phyloP scores from a whole-genome alignment of 2,329 filamentous ascomycete genomes.

The Eurotiales sp. region DNA sequence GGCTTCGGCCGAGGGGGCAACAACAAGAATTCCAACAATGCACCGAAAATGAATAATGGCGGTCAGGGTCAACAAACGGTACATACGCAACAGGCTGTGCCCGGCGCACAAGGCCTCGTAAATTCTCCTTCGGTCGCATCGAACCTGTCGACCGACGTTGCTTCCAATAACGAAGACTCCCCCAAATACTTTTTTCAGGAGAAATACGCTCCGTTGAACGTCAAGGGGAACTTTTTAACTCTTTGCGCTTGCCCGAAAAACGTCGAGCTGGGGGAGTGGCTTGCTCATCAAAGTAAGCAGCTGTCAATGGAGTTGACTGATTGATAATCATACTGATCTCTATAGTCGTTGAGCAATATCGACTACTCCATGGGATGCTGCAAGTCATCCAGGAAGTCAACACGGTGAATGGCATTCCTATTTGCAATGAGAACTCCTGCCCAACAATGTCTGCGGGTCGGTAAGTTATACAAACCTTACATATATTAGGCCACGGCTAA shows the following conservation, averaged over 20 bases:
- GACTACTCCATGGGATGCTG: constrained; percentile 83
- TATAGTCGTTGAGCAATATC: constrained; percentile 86
- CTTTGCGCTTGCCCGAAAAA: constrained; percentile 88
- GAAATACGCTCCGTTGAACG: constrained; percentile 71
- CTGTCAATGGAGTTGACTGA: constrained; percentile 8
- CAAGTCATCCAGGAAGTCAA: constrained; percentile 84
- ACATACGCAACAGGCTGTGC: constrained; percentile 22
- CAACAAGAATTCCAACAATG: constrained; percentile 41
- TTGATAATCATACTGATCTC: constrained; percentile 6
- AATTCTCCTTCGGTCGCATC: constrained; percentile 40
- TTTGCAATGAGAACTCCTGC: constrained; percentile 81
- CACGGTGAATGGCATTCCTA: constrained; percentile 65
- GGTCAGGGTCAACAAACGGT: constrained; percentile 28
- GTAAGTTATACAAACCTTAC: constrained; percentile 54
- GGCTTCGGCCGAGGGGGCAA: constrained; percentile 47
- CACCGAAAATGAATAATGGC: constrained; percentile 38
- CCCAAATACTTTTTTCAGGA: constrained; percentile 51
- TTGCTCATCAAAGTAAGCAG: constrained; percentile 80
- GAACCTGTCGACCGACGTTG: constrained; percentile 32
- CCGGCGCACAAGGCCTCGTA: constrained; percentile 22
- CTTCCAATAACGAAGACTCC: constrained; percentile 37
- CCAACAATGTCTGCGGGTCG: constrained; percentile 91
- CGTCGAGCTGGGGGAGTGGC: constrained; percentile 91
- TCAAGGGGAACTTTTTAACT: constrained; percentile 97
- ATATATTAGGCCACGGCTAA: constrained; percentile 16